Base-by-base conservation (phyloP, 2,329 filamentous ascomycete genomes). In the Gaeumannomyces tritici region DNA sequence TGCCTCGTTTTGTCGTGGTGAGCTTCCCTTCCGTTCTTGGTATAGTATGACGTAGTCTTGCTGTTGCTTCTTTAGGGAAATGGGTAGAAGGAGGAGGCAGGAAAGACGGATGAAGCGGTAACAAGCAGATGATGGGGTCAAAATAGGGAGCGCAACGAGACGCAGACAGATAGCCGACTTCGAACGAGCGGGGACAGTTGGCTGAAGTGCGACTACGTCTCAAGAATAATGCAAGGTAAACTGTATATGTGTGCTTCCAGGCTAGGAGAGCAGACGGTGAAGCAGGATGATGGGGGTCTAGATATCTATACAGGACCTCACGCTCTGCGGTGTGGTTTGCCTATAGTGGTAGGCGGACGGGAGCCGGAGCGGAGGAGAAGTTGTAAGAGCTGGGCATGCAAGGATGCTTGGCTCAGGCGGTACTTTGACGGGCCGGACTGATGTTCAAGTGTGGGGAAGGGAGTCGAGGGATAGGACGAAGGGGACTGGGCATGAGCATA, bases 131-230 rank as follows among this genome's bases (percentile, higher is more conserved):
- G 42, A 51, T 24, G 18, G 42, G 13, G 11, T 51, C 3, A 11
- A 51, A 51, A 51, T n/a, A 24, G 42, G 9, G 18, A 21, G 24
- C 21, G 9, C 21, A 67, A 66, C 66, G 61, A 64, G 59, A 60
- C 15, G 13, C 59, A 63, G 42, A 51, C 42, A 63, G 67, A 68
- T 65, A 67, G 64, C 62, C 67, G 64, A 74, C 73, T 76, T 77
- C 74, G 67, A 77, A 77, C 73, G 76, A 78, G 69, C 72, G 75
- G 68, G 70, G 66, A 71, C 67, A 76, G 75, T 76, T 77, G 75
- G 75, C 69, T 72, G 74, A 77, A 77, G 74, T 70, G 67, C 67
- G 65, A 69, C 64, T 69, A 69, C 69, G 73, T 73, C 70, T 51
- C 42, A n/a, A 8, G 2, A n/a, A 24, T 2, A 54, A 24, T 24